These are phyloP conservation scores for Beauveria bassiana DNA, from an alignment of 2,329 filamentous ascomycete species.

Conservation along the genomic window DNA sequence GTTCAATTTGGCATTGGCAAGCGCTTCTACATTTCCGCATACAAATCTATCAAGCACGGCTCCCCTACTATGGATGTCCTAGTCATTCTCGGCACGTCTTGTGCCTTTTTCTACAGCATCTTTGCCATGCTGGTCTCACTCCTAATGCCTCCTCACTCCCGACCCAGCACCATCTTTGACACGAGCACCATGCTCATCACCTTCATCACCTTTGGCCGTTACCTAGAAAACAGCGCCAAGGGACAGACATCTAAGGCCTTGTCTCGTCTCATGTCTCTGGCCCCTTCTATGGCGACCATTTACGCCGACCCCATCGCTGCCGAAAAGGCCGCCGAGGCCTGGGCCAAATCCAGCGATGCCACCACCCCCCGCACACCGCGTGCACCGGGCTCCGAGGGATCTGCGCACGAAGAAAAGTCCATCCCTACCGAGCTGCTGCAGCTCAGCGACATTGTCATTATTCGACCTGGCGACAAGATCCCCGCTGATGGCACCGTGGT, in stretches of 20 bases:
- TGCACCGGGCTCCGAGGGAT: slow-evolving; percentile 34
- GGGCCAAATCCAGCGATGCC: slow-evolving; percentile 37
- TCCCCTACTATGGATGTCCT: slow-evolving; percentile 97
- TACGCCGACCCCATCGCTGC: slow-evolving; percentile 91
- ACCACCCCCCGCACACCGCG: slow-evolving; percentile 26
- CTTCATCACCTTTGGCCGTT: slow-evolving; percentile 86
- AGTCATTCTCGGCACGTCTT: slow-evolving; percentile 85
- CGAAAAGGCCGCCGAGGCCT: slow-evolving; percentile 78
- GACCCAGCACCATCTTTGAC: slow-evolving; percentile 87
- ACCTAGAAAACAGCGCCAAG: slow-evolving; percentile 89
- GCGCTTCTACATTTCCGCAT: slow-evolving; percentile 91
- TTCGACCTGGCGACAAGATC: slow-evolving; percentile 93
- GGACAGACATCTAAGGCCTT: slow-evolving; percentile 93
- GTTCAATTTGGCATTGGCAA: slow-evolving; percentile 95
- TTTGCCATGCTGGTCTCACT: slow-evolving; percentile 81
- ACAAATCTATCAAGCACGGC: slow-evolving; percentile 80
- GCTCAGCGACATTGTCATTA: slow-evolving; percentile 85
- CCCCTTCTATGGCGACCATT: slow-evolving; percentile 94
- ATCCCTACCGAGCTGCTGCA: slow-evolving; percentile 93
- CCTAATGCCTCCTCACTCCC: slow-evolving; percentile 62
- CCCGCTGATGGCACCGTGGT: slow-evolving; percentile 85
- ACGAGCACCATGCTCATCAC: slow-evolving; percentile 98
- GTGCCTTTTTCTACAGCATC: slow-evolving; percentile 92
- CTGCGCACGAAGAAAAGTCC: slow-evolving; percentile 69
- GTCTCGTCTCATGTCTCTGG: slow-evolving; percentile 88